These are phyloP conservation scores for Odontarrhena argentea DNA, from an alignment of 345 rosid species.

Conservation along the genomic window DNA sequence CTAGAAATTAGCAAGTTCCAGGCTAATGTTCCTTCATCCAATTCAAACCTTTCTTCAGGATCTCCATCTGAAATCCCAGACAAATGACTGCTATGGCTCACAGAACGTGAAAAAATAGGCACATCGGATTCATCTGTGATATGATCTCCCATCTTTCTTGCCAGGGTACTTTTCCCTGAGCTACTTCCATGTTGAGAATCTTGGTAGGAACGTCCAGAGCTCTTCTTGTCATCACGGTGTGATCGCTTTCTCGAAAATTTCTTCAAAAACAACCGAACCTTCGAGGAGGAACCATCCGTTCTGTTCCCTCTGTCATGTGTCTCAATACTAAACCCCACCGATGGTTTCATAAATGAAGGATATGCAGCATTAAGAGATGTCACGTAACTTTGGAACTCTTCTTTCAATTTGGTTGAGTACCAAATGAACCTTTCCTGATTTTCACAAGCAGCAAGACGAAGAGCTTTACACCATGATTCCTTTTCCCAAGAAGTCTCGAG, in stretches of 20 bases:
- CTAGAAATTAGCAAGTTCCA: constrained; percentile 90
- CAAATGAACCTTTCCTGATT: constrained; percentile 60
- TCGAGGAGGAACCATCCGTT: constrained; percentile 69
- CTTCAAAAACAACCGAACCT: constrained; percentile 69
- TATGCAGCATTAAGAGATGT: constrained; percentile 61
- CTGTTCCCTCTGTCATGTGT: constrained; percentile 53
- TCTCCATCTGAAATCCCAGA: constrained; percentile 61
- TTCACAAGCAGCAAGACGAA: constrained; percentile 81
- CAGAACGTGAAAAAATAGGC: constrained; percentile 46
- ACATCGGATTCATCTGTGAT: constrained; percentile 48
- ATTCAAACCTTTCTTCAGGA: constrained; percentile 58
- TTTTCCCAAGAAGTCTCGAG: constrained; percentile 97
- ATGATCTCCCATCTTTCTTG: constrained; percentile 37
- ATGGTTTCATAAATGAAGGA: constrained; percentile 75
- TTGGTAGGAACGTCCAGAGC: constrained; percentile 37
- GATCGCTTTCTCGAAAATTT: constrained; percentile 52
- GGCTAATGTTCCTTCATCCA: constrained; percentile 85
- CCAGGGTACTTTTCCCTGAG: constrained; percentile 42
- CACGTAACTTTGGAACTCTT: constrained; percentile 64
- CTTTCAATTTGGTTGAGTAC: constrained; percentile 57
- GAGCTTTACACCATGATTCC: constrained; percentile 97
- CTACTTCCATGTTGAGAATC: constrained; percentile 49
- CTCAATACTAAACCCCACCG: constrained; percentile 51
- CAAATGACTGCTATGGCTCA: constrained; percentile 51
- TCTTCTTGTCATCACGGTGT: constrained; percentile 60